Evolutionary conservation across 2,329 filamentous ascomycete species (phyloP), one percentile per base, ranked within the genome.

Genomic region (Pseudopyricularia javanii): DNA sequence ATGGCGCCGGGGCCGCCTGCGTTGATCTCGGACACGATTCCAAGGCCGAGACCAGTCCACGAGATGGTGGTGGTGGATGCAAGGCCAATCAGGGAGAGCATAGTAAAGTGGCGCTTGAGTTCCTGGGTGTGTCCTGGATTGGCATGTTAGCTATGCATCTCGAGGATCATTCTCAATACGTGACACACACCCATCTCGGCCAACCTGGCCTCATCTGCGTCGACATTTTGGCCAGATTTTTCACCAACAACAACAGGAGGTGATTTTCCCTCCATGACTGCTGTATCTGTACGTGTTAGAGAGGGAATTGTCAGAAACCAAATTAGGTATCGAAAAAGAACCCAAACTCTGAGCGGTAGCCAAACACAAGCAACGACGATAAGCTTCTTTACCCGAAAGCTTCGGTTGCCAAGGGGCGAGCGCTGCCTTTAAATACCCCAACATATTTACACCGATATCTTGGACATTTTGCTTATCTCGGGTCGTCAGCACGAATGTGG

Each of bases 41-140:
- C 69, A 4, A 72, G 60, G 14, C 71, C 70, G 2, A 74, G 64
- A 56, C 70, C 72, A 4, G 71, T 73, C 71, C 72, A 75, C 0
- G 72, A 74, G 43, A 74, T 74, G 14, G 72, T 74, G n/a, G 70
- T 71, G 7, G 71, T 72, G 6, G 72, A 73, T 1, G 72, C 72
- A 11, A 75, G 65, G 5, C 72, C 73, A 54, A 75, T 72, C 30
- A 75, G 64, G 48, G 70, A 73, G 58, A 73, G 66, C 14, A 70
- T 67, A 20, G 67, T 70, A 55, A 75, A 75, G 57, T 74, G 71
- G 14, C 73, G 66, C 53, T 72, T 67, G 17, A 75, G 61, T 56
- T 75, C 72, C 56, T 75, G 72, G n/a, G 66, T 69, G 56, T 75
- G 73, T 11, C 73, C 73, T 68, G 20, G 15, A 51, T 9, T 15